A percentile compares a stretch with the other conserved stretches of the same genome.
Evolutionary conservation across 2,329 filamentous ascomycete genomes (phyloP).

Genomic region (Ophiosphaerella narmari): DNA sequence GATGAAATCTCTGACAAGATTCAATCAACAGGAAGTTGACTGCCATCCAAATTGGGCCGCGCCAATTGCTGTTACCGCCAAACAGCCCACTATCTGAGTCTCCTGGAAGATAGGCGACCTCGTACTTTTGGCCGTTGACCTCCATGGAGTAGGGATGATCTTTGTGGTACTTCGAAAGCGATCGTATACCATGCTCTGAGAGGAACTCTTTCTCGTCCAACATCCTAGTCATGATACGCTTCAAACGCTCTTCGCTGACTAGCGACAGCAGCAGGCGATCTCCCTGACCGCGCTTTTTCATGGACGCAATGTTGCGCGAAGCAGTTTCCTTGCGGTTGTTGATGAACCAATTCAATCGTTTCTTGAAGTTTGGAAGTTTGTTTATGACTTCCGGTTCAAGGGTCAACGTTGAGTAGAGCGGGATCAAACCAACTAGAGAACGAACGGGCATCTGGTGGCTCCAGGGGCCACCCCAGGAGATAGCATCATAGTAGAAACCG

Average conservation of each 20-base stretch:
- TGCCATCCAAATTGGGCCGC: constrained; percentile 91
- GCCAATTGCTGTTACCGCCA: constrained; percentile 97
- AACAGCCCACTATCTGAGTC: constrained; percentile 95
- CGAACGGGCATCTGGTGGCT: constrained; percentile 90
- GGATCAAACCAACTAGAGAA: constrained; percentile 91
- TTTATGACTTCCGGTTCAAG: constrained; percentile 93
- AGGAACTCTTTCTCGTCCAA: constrained; percentile 93
- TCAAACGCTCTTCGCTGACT: constrained; percentile 89
- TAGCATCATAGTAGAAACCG: constrained; percentile 98
- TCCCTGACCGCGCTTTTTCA: constrained; percentile 86
- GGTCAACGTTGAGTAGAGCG: constrained; percentile 88
- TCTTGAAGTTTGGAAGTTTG: constrained; percentile 90
- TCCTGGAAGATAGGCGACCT: constrained; percentile 88
- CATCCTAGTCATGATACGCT: constrained; percentile 89
- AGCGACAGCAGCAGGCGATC: constrained; percentile 85
- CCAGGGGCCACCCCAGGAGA: constrained; percentile 93
- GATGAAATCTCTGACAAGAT: constrained; percentile 90
- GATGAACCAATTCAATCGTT: constrained; percentile 91
- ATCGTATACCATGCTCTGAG: constrained; percentile 86
- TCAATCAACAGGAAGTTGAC: constrained; percentile 96
- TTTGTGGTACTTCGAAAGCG: constrained; percentile 88
- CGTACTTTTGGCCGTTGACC: constrained; percentile 87
- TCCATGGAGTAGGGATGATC: constrained; percentile 93
- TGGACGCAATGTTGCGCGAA: constrained; percentile 92
- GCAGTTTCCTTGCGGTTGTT: constrained; percentile 84